Evolutionary conservation across 306 rosid species (phyloP).

Genomic region (Begonia fuchsioides): DNA sequence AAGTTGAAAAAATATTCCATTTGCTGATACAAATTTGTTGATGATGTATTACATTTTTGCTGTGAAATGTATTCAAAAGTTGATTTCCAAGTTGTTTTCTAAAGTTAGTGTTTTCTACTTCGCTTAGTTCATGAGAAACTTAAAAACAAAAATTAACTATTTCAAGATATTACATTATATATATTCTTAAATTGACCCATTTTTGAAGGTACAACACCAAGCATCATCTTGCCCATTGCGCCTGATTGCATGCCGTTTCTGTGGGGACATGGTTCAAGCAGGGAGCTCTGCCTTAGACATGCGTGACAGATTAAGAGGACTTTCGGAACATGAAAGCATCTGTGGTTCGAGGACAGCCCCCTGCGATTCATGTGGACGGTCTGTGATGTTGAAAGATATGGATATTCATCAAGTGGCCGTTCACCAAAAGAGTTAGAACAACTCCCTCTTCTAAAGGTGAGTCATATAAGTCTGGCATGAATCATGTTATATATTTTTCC

Average conservation of each 20-base stretch:
- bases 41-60: no score
- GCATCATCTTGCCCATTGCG: slow-evolving; percentile 62
- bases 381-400: slow-evolving; percentile 98
- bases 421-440: slow-evolving; percentile 55
- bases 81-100: no score
- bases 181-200: slow-evolving; percentile 1
- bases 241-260: slow-evolving; percentile 61
- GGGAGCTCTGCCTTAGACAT: slow-evolving; percentile 63
- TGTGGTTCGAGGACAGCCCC: slow-evolving; percentile 96
- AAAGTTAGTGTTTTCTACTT: no score
- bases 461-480: no score
- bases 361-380: slow-evolving; percentile 91
- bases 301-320: slow-evolving; percentile 75
- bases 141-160: no score
- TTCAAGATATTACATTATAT: no score
- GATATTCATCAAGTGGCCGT: slow-evolving; percentile 89
- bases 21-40: no score
- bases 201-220: slow-evolving; percentile 64
- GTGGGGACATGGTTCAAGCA: slow-evolving; percentile 98
- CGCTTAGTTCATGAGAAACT: no score
- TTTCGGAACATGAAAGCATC: slow-evolving; percentile 77
- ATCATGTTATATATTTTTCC: no score
- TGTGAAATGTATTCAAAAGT: no score
- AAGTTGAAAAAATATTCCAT: no score
- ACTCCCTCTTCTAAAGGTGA: no score